Evolutionary conservation across 2,329 filamentous ascomycete species (phyloP).

Genomic region (Diaporthe sp.): DNA sequence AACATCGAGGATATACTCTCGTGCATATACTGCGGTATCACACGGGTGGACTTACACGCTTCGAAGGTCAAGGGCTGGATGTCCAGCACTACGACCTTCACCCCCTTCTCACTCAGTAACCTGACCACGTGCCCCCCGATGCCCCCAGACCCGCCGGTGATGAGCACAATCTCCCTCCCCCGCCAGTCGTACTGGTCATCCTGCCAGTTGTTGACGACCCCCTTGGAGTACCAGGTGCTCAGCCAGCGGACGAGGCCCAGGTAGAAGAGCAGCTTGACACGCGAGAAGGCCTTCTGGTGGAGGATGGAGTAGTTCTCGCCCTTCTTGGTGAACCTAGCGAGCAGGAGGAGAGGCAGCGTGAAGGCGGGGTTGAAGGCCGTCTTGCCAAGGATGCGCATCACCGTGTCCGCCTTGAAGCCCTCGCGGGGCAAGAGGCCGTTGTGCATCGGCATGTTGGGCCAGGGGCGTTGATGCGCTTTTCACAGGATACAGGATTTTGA

Average conservation of each 20-base stretch:
- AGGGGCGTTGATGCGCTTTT: neutral
- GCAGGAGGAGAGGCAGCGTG: conserved; percentile 73
- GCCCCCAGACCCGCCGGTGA: conserved; percentile 82
- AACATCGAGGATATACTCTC: neutral
- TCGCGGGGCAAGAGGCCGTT: conserved; percentile 68
- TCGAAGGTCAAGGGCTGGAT: conserved; percentile 72
- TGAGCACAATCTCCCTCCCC: conserved; percentile 76
- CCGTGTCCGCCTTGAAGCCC: conserved; percentile 72
- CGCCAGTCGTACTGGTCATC: conserved; percentile 73
- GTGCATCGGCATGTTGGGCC: conserved; percentile 60
- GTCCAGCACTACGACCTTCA: conserved; percentile 81
- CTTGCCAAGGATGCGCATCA: conserved; percentile 68
- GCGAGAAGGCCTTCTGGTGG: conserved; percentile 64
- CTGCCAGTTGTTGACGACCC: conserved; percentile 64
- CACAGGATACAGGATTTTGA: neutral
- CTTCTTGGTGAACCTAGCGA: conserved; percentile 73
- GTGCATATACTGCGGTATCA: neutral
- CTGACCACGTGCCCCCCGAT: conserved; percentile 78
- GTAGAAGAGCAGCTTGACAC: conserved; percentile 67
- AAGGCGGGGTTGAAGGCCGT: conserved; percentile 76
- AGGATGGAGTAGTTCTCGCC: conserved; percentile 69
- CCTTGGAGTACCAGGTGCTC: conserved; percentile 65
- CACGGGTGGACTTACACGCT: conserved; percentile 54
- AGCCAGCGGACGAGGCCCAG: conserved; percentile 64
- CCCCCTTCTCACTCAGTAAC: conserved; percentile 73